Percentiles rank a stretch among this genome's conserved stretches.
Conservation (phyloP, 75 land plant genomes). For the Cryptomeria japonica region DNA sequence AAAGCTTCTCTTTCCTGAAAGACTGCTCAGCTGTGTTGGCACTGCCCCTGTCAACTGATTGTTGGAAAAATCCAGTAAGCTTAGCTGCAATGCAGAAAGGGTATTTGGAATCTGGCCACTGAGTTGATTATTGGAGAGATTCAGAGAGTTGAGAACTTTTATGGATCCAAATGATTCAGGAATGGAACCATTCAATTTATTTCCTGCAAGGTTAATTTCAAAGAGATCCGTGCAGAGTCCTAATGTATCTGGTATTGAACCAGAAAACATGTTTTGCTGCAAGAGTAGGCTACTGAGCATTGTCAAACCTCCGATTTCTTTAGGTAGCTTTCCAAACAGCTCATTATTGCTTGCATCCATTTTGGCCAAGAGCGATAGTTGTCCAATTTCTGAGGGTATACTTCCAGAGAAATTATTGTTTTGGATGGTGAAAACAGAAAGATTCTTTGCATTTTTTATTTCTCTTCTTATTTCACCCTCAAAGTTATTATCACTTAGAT, state of each 20-base stretch:
- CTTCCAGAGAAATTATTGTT: conserved; percentile 52
- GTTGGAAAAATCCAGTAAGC: too few relatives aligned
- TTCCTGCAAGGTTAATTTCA: conserved; percentile 28
- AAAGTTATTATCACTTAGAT: too few relatives aligned
- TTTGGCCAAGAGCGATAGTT: conserved; percentile 29
- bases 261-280: conserved; percentile 38
- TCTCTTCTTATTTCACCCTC: neutral
- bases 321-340: conserved; percentile 61
- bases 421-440: conserved; percentile 25
- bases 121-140: too few relatives aligned
- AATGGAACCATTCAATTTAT: conserved; percentile 35
- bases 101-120: too few relatives aligned
- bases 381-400: conserved; percentile 42
- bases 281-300: conserved; percentile 32
- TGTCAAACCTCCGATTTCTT: conserved; percentile 48
- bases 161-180: conserved; percentile 36
- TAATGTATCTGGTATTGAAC: conserved; percentile 39
- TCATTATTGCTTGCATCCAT: conserved; percentile 32
- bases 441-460: conserved; percentile 40
- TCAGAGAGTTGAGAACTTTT: neutral
- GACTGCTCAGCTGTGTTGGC: too few relatives aligned
- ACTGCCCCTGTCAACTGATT: too few relatives aligned
- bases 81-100: too few relatives aligned
- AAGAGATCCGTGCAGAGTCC: conserved; percentile 31
- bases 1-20: too few relatives aligned